Base-by-base conservation (phyloP, 2,329 filamentous ascomycete species). In the Sphaceloma murrayae region DNA sequence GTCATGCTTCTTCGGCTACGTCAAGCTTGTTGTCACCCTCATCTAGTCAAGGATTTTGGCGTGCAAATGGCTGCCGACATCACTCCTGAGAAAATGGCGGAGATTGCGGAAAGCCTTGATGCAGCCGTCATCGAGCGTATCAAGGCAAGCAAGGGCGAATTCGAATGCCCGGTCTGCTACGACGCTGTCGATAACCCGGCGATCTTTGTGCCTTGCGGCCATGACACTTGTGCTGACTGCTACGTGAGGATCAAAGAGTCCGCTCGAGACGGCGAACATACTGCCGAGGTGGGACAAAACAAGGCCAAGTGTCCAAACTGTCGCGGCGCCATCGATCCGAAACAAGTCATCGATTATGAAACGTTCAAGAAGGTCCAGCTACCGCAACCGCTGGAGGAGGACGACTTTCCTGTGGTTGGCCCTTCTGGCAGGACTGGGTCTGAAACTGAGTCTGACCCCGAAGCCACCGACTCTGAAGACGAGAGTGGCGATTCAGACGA, bases 161-260 rank as follows among this genome's bases (percentile, higher is more conserved):
- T 89, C 39, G 81, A 88, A 57, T 94, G 87, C 55, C 84, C 84
- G 0, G 78, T 91, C 14, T 94, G 87, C 59, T 80, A 83, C 47
- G 87, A 94, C 54, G 78, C 70, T 2, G 76, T 81, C 5, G 69
- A 74, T 10, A 87, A 88, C 49, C 83, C 85, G 0, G 75, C 75
- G 2, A 84, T 94, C 50, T 81, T 88, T 59, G 70, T 85, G 42
- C 85, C 85, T 1, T 94, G 87, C 56, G 87, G 87, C 2, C 87
- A 94, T 56, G 77, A 80, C 48, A 78, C 78, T 17, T 94, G 87
- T 61, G 67, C 73, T 1, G 81, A 87, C 50, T 94, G 87, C 57
- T 78, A 91, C 49, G 72, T 76, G 4, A 76, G 73, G 45, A 72
- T 93, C 34, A 70, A 72, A 0, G 83, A 85, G 49, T 77, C 78